These are phyloP conservation scores for Suillus hirtellus DNA, from an alignment of 768 basidiomycete species.

Conservation along the genomic window DNA sequence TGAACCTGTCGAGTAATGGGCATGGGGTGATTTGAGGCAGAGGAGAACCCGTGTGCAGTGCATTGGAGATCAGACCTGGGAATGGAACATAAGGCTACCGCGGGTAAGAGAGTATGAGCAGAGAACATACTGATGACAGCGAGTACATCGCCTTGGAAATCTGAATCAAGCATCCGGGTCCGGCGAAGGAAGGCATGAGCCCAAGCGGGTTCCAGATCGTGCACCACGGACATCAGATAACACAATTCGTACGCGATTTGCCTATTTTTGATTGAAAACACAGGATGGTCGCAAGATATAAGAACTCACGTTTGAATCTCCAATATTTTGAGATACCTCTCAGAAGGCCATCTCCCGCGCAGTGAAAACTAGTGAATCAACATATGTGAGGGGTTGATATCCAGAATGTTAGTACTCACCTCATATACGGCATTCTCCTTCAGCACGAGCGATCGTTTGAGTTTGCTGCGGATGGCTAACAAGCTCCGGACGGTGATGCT, in stretches of 20 bases:
- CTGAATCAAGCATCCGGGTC: constrained; percentile 72
- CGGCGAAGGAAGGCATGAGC: constrained; percentile 71
- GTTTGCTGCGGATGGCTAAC: constrained; percentile 74
- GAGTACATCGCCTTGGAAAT: constrained; percentile 83
- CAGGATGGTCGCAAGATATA: not conserved
- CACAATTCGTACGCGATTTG: constrained; percentile 70
- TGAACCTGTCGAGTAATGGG: constrained; percentile 52
- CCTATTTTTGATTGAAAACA: constrained; percentile 35
- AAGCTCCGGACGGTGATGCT: constrained; percentile 60
- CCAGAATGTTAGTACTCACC: constrained; percentile 37
- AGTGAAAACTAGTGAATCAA: constrained; percentile 60
- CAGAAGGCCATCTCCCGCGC: constrained; percentile 76
- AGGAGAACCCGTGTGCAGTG: constrained; percentile 70
- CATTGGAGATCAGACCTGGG: constrained; percentile 73
- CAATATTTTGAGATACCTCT: constrained; percentile 69
- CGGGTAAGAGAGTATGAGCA: not conserved
- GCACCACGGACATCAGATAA: constrained; percentile 71
- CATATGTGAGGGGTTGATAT: constrained; percentile 3
- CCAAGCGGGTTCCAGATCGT: constrained; percentile 77
- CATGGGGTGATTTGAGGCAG: constrained; percentile 88
- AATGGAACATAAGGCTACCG: not conserved
- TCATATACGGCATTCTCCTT: constrained; percentile 66
- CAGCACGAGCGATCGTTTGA: constrained; percentile 59
- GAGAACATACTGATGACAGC: constrained; percentile 69
- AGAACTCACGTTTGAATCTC: constrained; percentile 63